Conservation (phyloP, 2,329 filamentous ascomycete genomes). For the Alternaria panax region DNA sequence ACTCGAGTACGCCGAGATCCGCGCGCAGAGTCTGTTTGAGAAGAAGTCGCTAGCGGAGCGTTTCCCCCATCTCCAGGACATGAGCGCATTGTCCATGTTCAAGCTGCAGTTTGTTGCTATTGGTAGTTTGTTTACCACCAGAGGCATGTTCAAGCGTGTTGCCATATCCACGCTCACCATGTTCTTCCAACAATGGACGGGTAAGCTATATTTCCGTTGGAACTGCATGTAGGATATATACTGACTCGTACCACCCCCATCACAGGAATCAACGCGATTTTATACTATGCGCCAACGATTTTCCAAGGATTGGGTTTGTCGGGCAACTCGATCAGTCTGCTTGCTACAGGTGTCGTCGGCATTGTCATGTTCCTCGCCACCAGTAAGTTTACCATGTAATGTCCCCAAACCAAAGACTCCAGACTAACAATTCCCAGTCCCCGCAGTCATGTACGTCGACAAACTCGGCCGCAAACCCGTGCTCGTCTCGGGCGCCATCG, state of each 20-base stretch:
- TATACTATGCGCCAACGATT: slow-evolving; percentile 60
- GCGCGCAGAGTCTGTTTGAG: slow-evolving; percentile 78
- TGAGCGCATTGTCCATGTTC: slow-evolving; percentile 64
- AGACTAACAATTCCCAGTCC: slow-evolving; percentile 47
- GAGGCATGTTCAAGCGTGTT: slow-evolving; percentile 71
- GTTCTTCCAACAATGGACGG: slow-evolving; percentile 53
- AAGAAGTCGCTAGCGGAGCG: slow-evolving; percentile 72
- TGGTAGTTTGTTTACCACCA: slow-evolving; percentile 68
- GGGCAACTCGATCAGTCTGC: slow-evolving; percentile 60
- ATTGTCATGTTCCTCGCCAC: slow-evolving; percentile 70
- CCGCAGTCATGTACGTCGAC: slow-evolving; percentile 71
- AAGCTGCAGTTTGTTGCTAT: slow-evolving; percentile 69
- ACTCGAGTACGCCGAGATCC: slow-evolving; percentile 80
- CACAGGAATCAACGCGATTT: slow-evolving; percentile 56
- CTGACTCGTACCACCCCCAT: too few relatives aligned
- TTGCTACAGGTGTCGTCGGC: slow-evolving; percentile 75
- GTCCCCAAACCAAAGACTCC: too few relatives aligned
- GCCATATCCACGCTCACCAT: slow-evolving; percentile 64
- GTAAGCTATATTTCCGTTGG: too few relatives aligned
- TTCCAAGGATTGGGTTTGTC: slow-evolving; percentile 58
- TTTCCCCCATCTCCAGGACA: slow-evolving; percentile 69
- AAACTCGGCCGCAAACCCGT: slow-evolving; percentile 71
- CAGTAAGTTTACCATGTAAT: slow-evolving; percentile 21
- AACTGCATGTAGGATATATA: too few relatives aligned
- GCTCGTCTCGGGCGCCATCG: slow-evolving; percentile 69